A percentile compares a stretch with the other conserved stretches of the same genome.
These are phyloP conservation scores for Shiraia sp. DNA, from an alignment of 2,329 filamentous ascomycete species.

Conservation along the genomic window DNA sequence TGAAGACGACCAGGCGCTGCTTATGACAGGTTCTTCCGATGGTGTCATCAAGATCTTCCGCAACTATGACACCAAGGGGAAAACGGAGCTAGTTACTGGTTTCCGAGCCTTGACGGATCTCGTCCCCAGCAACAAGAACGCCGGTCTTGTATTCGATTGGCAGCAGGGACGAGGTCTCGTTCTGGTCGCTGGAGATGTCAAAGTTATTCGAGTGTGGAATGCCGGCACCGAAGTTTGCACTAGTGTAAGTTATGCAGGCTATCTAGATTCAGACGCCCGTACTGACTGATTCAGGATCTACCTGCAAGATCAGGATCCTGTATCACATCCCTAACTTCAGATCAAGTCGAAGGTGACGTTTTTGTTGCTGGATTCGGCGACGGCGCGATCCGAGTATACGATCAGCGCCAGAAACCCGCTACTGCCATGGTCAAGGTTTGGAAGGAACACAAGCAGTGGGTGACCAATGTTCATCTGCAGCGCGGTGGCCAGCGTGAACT, in stretches of 20 bases:
- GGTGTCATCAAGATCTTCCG: constrained; percentile 92
- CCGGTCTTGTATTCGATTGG: constrained; percentile 97
- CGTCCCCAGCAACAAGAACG: constrained; percentile 90
- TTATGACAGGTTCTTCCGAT: constrained; percentile 95
- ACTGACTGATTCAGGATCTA: constrained; percentile 65
- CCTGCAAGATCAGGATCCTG: constrained; percentile 92
- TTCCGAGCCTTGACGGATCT: constrained; percentile 94
- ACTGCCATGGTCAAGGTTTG: constrained; percentile 95
- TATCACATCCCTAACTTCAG: constrained; percentile 92
- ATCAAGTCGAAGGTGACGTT: constrained; percentile 95
- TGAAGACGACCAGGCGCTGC: constrained; percentile 91
- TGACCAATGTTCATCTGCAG: constrained; percentile 95
- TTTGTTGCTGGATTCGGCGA: constrained; percentile 97
- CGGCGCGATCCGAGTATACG: constrained; percentile 90
- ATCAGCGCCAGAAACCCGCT: constrained; percentile 79
- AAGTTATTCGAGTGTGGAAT: constrained; percentile 95
- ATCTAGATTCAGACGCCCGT: background rate
- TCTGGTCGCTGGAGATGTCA: constrained; percentile 93
- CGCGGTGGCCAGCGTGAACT: constrained; percentile 91
- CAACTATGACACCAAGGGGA: constrained; percentile 78
- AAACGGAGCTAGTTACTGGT: constrained; percentile 82
- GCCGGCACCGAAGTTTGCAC: constrained; percentile 90
- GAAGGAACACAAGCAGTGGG: constrained; percentile 95
- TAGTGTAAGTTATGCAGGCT: constrained; percentile 54
- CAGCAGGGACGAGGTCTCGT: constrained; percentile 95